A percentile compares a stretch with the other conserved stretches of the same genome.
These are phyloP conservation scores for Candida dajiaensis DNA, from an alignment of 805 yeast genomes.

Conservation along the genomic window DNA sequence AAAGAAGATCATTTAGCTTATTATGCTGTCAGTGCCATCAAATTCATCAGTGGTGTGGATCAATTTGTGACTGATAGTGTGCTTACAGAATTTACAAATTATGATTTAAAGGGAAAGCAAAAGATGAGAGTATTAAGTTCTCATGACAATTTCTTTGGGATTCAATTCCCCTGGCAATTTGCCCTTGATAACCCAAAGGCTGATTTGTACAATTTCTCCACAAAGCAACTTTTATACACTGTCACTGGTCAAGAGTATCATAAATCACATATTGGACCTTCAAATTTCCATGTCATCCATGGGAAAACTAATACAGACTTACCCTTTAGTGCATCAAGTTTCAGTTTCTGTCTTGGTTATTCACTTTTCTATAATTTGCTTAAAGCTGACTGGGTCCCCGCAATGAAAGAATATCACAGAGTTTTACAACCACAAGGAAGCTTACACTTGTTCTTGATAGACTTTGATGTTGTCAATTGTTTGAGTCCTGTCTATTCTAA, in stretches of 20 bases:
- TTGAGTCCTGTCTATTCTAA: conserved; percentile 7
- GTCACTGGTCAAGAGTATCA: conserved; percentile 6
- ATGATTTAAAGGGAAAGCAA: conserved; percentile 11
- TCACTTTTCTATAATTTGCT: conserved; percentile 16
- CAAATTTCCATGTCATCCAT: conserved; percentile 17
- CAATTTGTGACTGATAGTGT: conserved; percentile 7
- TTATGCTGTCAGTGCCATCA: conserved; percentile 21
- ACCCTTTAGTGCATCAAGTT: conserved; percentile 18
- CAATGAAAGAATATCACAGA: conserved; percentile 15
- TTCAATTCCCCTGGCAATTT: conserved; percentile 23
- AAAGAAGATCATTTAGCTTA: conserved; percentile 10
- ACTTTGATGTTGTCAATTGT: conserved; percentile 18
- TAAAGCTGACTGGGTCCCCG: conserved; percentile 19
- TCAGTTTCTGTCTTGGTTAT: conserved; percentile 15
- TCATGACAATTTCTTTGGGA: conserved; percentile 9
- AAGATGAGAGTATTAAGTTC: conserved; percentile 12
- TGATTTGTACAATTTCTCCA: conserved; percentile 15
- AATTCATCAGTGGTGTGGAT: conserved; percentile 15
- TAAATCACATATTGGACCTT: conserved; percentile 16
- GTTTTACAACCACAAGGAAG: conserved; percentile 16
- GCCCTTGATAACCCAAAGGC: conserved; percentile 21
- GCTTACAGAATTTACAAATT: conserved; percentile 18
- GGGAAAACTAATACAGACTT: conserved; percentile 15
- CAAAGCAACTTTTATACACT: conserved; percentile 11
- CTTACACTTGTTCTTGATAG: conserved; percentile 16